Base-by-base conservation (phyloP, 495 filamentous ascomycete genomes). In the Pseudevernia furfuracea region DNA sequence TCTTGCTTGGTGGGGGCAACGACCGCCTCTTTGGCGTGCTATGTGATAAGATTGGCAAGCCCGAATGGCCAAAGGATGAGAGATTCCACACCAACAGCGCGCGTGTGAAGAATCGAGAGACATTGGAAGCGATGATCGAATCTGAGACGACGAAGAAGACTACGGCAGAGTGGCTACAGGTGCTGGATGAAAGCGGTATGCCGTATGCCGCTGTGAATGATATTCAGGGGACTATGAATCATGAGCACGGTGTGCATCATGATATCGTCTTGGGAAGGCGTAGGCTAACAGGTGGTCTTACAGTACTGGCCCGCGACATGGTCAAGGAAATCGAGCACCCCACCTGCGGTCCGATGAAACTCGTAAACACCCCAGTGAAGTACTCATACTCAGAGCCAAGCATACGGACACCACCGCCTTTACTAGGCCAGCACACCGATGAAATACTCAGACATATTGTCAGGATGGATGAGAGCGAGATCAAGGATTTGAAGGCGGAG, bases 161-260 rank as follows among this genome's bases (percentile, higher is more conserved):
- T 10, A 97, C 92, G 1, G 76, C 85, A 66, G 88, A 97, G 71
- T 98, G 94, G 95, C 76, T 97, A 19, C 82, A 89, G 0, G 78
- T 95, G 21, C 85, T 98, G 37, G 90, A 97, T 69, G 90, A 89
- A 32, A 89, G 87, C 64, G 94, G 94, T 25, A 86, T 97, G 86
- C 94, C 94, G 14, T 97, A 97, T 76, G 89, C 93, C 7, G 89
- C 95, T 0, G 87, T 98, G 60, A 97, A 97, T 71, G 93, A 97
- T 70, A 85, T 98, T 15, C 86, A 93, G 72, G 81, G 78, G 10
- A 89, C 93, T 4, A 76, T 98, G 44, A 86, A 87, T 52, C 93
- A 97, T 74, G 81, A 87, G 58, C 95, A 98, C 72, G 82, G 84
- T 86, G 72, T 44, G 56, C 30, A 23, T 10, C 37, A 15, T 28